Evolutionary conservation across 1,139 yeast genomes (phyloP).

Genomic region (Blastobotrys buckinghamii): DNA sequence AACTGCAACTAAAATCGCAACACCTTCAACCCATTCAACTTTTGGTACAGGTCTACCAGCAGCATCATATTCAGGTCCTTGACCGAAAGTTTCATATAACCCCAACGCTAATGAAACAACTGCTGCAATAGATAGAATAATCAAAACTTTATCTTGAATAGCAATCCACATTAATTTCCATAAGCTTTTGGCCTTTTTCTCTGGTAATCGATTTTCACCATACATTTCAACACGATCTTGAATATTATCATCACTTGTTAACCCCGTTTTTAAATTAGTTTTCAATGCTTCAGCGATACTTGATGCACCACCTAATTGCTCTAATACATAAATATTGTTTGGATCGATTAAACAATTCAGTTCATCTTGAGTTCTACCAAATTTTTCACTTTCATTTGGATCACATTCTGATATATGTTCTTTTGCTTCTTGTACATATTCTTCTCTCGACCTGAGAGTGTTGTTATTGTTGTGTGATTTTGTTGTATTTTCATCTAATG

Average conservation of each 20-base stretch:
- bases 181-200: constrained; percentile 60
- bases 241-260: constrained; percentile 21
- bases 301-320: constrained; percentile 27
- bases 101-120: constrained; percentile 85
- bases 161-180: constrained; percentile 72
- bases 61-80: constrained; percentile 67
- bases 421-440: constrained; percentile 6
- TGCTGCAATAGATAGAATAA: constrained; percentile 80
- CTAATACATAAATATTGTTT: constrained; percentile 35
- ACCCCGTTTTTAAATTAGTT: constrained; percentile 30
- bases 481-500: background rate
- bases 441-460: background rate
- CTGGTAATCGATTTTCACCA: constrained; percentile 71
- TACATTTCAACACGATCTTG: constrained; percentile 41
- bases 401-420: constrained; percentile 4
- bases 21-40: constrained; percentile 98
- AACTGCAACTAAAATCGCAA: constrained; percentile 91
- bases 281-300: constrained; percentile 29
- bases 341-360: constrained; percentile 36
- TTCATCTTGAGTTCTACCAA: constrained; percentile 29
- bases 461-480: background rate
- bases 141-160: constrained; percentile 83
- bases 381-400: constrained; percentile 4
- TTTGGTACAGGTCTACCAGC: constrained; percentile 70
- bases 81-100: constrained; percentile 85